Conservation (phyloP, 2,329 filamentous ascomycete genomes). For the Tolypocladium tundrense region DNA sequence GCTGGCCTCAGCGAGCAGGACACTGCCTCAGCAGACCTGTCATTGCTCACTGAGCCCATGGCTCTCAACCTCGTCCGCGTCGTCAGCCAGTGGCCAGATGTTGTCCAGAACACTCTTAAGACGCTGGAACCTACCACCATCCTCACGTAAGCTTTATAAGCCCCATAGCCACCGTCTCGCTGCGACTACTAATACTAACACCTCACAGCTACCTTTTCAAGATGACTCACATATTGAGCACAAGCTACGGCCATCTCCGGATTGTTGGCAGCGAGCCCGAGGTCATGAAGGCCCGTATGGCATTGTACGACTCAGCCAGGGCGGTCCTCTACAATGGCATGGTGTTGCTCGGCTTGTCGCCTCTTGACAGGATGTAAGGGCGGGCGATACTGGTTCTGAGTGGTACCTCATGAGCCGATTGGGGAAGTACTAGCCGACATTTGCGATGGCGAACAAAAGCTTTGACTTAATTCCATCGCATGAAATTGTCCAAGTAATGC, state of each 20-base stretch:
- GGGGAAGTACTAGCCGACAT: background rate
- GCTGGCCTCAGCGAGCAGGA: slow-evolving; percentile 44
- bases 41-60: slow-evolving; percentile 60
- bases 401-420: background rate
- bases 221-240: slow-evolving; percentile 73
- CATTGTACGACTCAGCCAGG: slow-evolving; percentile 63
- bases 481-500: background rate
- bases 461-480: background rate
- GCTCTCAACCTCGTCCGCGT: slow-evolving; percentile 64
- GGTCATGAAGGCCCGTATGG: slow-evolving; percentile 40
- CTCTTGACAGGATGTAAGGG: slow-evolving; percentile 46
- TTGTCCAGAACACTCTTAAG: slow-evolving; percentile 73
- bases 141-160: slow-evolving; percentile 16
- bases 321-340: slow-evolving; percentile 76
- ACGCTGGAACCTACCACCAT: slow-evolving; percentile 62
- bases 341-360: slow-evolving; percentile 66
- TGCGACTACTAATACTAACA: background rate
- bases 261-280: slow-evolving; percentile 71
- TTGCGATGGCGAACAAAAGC: background rate
- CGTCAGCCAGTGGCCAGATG: slow-evolving; percentile 77
- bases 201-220: slow-evolving; percentile 58
- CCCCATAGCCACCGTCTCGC: no score
- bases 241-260: slow-evolving; percentile 71
- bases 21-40: slow-evolving; percentile 53
- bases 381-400: background rate